Evolutionary conservation across 108 stramenopile genomes (phyloP).

Genomic region (Aureococcus anophagefferens): DNA sequence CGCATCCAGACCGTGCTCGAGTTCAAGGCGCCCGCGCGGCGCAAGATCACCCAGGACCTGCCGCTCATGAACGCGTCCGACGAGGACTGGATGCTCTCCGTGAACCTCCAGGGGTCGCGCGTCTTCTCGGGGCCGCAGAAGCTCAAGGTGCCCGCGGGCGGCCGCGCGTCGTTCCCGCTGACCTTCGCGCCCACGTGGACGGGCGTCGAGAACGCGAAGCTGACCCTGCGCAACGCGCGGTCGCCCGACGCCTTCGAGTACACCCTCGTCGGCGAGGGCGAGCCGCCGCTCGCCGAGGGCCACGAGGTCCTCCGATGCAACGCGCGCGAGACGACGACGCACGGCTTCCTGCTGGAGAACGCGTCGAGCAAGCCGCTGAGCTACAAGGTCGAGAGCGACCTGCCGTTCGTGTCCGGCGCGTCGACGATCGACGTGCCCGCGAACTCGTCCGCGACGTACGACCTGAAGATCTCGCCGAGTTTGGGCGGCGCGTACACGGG

Average conservation of each 20-base stretch:
- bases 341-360: slow-evolving; percentile 20
- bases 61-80: slow-evolving; percentile 44
- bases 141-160: slow-evolving; percentile 30
- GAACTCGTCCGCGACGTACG: slow-evolving; percentile 17
- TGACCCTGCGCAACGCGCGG: slow-evolving; percentile 27
- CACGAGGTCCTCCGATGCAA: slow-evolving; percentile 27
- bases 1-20: slow-evolving; percentile 26
- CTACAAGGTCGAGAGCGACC: slow-evolving; percentile 39
- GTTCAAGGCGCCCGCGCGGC: slow-evolving; percentile 43
- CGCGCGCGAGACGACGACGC: slow-evolving; percentile 33
- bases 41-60: slow-evolving; percentile 33
- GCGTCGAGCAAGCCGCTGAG: background rate
- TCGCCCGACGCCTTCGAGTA: slow-evolving; percentile 29
- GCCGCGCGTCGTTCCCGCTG: slow-evolving; percentile 16
- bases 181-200: slow-evolving; percentile 26
- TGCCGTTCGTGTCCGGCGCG: slow-evolving; percentile 36
- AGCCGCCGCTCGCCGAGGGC: slow-evolving; percentile 44
- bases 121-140: slow-evolving; percentile 26
- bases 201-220: slow-evolving; percentile 18
- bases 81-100: slow-evolving; percentile 29
- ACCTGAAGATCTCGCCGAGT: slow-evolving; percentile 25
- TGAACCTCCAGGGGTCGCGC: slow-evolving; percentile 11
- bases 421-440: slow-evolving; percentile 9
- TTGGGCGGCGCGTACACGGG: slow-evolving; percentile 42
- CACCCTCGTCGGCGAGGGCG: slow-evolving; percentile 25